Base-by-base conservation (phyloP, 345 rosid genomes). In the Brassica incana region DNA sequence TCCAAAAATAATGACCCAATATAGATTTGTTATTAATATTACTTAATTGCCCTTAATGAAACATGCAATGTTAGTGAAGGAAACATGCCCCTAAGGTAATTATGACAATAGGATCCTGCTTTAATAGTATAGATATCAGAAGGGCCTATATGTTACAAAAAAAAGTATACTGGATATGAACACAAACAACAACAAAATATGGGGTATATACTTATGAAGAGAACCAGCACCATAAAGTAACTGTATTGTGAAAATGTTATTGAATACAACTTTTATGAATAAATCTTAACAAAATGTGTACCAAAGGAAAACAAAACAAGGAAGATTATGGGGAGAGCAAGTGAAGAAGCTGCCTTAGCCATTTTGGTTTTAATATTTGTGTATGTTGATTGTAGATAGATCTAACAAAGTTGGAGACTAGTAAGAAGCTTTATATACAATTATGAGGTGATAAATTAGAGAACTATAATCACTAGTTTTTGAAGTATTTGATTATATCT, bases 301-400 rank as follows among this genome's bases (percentile, higher is more conserved):
- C 75, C 75, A 35, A 60, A 20, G 8, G 43, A 8, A 72, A 59
- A 12, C 12, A 72, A 35, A 35, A 72, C 50, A 72, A 72, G 54
- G 75, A 72, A 59, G 23, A 72, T 58, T 50, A 72, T 72, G 38
- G 67, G 9, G 25, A 72, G 11, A 60, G 62, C 67, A 60, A 60
- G 38, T 38, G 35, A 12, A 20, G 33, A 59, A 30, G 25, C 4
- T 72, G 76, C 10, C 40, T 61, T 72, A 54, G 35, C 38, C 76
- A 72, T 60, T 59, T 59, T 61, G 3, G 1, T 25, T 11, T 61
- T 25, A 58, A 58, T 16, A 9, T 43, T 8, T 15, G 16, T 61
- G n/a, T 58, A 59, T 59, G 25, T 59, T 59, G 64, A 23, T 58
- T 58, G 14, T 58, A n/a, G n/a, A 23, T 59, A 59, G n/a, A 59